Base-by-base conservation (phyloP, 1,139 yeast genomes). In the Debaryomycetaceae sp. region DNA sequence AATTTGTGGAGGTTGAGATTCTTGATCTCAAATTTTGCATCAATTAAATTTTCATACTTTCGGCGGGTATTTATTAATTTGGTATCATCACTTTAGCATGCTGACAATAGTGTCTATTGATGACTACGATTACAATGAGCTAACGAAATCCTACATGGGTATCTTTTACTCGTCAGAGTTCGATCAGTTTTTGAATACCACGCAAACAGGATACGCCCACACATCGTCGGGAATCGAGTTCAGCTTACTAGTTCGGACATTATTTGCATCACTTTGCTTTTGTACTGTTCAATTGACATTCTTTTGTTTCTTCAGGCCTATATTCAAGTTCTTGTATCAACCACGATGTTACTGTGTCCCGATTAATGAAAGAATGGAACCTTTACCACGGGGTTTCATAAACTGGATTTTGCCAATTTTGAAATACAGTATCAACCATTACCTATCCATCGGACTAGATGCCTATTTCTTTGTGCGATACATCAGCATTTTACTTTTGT, bases 401-500 rank as follows among this genome's bases (percentile, higher is more conserved):
- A 65, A 68, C 5, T 81, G 86, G 86, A 52, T 80, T 0, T 36
- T 57, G 4, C 79, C 80, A 0, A 67, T 77, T 0, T 43, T 77
- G 39, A 53, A 56, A 17, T 57, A 63, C 24, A 69, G 73, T 8
- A 67, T 76, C 14, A 68, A 69, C 17, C 64, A 69, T 38, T 83
- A 77, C 54, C 54, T 72, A 37, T 56, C 68, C 4, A 59, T 71
- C 53, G 90, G 90, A 0, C 57, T 84, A n/a, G 91, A 85, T 59
- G 77, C 86, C 0, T 84, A 81, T 55, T 78, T 81, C 52, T 81
- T 84, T 50, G 53, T 84, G 4, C 59, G 90, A 44, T 84, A 72
- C 51, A 58, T 84, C 37, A 66, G 69, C 42, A 64, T 80, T 2
- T 52, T 83, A 22, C 56, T 76, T 34, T 51, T 76, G 2, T 72